Conservation (phyloP, 768 basidiomycete species). For the Calvatia gigantea region DNA sequence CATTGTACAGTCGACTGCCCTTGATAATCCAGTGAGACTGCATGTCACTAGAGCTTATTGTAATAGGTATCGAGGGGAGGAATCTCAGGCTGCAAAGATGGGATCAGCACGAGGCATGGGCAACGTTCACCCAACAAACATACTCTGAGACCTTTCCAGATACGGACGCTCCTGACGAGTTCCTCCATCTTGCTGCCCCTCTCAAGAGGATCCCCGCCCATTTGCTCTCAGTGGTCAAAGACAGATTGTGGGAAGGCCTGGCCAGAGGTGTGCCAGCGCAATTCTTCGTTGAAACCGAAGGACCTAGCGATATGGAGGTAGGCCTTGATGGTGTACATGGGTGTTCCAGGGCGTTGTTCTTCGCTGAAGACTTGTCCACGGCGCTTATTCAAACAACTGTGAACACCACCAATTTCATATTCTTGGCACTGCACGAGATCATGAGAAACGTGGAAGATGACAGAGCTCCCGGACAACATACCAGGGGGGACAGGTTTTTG, state of each 20-base stretch:
- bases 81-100: slow-evolving; percentile 66
- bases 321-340: slow-evolving; percentile 99
- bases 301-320: slow-evolving; percentile 90
- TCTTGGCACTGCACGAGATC: slow-evolving; percentile 76
- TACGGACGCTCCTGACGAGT: slow-evolving; percentile 77
- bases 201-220: slow-evolving; percentile 80
- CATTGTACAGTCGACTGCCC: background rate
- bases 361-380: slow-evolving; percentile 98
- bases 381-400: slow-evolving; percentile 90
- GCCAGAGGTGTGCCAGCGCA: slow-evolving; percentile 87
- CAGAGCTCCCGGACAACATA: slow-evolving; percentile 27
- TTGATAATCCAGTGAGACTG: slow-evolving; percentile 16
- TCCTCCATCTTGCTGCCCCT: slow-evolving; percentile 92
- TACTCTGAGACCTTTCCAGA: slow-evolving; percentile 94
- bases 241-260: slow-evolving; percentile 98
- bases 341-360: slow-evolving; percentile 97
- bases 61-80: slow-evolving; percentile 88
- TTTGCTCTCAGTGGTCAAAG: slow-evolving; percentile 90
- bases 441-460: background rate
- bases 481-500: slow-evolving; percentile 97
- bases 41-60: slow-evolving; percentile 73
- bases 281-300: slow-evolving; percentile 97
- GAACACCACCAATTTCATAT: slow-evolving; percentile 96
- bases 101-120: background rate
- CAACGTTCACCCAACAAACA: slow-evolving; percentile 8